Base-by-base conservation (phyloP, 306 rosid species). In the Gillenia trifoliata region DNA sequence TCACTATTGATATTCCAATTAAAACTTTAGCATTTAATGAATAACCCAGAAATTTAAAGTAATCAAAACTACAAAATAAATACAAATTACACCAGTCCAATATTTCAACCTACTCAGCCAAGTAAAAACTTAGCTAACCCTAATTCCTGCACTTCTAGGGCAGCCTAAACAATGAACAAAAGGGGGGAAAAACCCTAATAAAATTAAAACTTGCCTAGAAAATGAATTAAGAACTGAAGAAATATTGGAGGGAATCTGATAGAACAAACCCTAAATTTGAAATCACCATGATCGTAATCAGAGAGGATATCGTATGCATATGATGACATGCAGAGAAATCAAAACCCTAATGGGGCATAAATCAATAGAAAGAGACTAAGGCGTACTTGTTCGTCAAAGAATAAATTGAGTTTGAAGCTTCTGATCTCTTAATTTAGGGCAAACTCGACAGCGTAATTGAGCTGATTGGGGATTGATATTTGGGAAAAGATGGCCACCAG, bases 361-460 rank as follows among this genome's bases (percentile, higher is more conserved):
- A 34, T 13, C 68, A 64, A 50, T 15, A 29, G 73, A 8, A 30
- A 50, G 55, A 19, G 36, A 29, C 57, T 12, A 33, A 30, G 74
- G 60, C 75, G 65, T 71, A 71, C 75, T 71, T 55, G 65, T 34
- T 55, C 36, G 75, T 60, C 75, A 52, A 31, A n/a, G 30, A 50
- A 6, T 30, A 12, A 54, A 50, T 22, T 54, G 64, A 11, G 64
- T 9, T 34, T 23, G 65, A 33, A 71, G 75, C 64, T 71, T 71
- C 12, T 71, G 65, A 1, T 55, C 49, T 55, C 34, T 71, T 3
- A 15, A 54, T 0, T 55, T 55, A 34, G 65, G 64, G 33, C 65
- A 22, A 54, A 31, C 15, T 15, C 8, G 57, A 67, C 7, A 43
- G 54, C 4, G 5, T 8, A 20, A 4, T 25, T 59, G 64, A 59